Percentiles rank a stretch among this genome's conserved stretches.
These are phyloP conservation scores for Blastobotrys arbuscula DNA, from an alignment of 1,139 yeast species.

Conservation along the genomic window DNA sequence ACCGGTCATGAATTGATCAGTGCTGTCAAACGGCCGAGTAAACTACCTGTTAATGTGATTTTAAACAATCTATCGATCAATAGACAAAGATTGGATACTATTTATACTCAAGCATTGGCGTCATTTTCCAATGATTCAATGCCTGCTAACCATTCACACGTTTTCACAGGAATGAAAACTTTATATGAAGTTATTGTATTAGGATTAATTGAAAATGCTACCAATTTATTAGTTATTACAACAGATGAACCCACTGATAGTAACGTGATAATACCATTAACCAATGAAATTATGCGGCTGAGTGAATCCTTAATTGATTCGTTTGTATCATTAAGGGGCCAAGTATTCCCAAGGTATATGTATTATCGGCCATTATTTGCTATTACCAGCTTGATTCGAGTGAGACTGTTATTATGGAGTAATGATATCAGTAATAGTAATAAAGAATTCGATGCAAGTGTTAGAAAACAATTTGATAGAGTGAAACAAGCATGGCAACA, in stretches of 20 bases:
- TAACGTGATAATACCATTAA: not conserved
- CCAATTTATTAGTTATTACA: not conserved
- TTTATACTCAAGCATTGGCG: not conserved
- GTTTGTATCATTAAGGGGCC: slow-evolving; percentile 37
- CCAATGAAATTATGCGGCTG: slow-evolving; percentile 4
- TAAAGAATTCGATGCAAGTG: slow-evolving; percentile 1
- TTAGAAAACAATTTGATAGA: slow-evolving; percentile 14
- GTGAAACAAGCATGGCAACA: slow-evolving; percentile 18
- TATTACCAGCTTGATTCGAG: slow-evolving; percentile 33
- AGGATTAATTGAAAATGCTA: slow-evolving; percentile 4
- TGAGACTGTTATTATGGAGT: slow-evolving; percentile 19
- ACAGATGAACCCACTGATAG: not conserved
- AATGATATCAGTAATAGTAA: not conserved
- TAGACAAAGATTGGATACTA: not conserved
- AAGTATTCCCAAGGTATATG: slow-evolving; percentile 46
- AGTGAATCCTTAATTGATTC: slow-evolving; percentile 35
- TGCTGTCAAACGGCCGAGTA: not conserved
- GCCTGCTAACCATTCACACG: not conserved
- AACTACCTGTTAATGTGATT: not conserved
- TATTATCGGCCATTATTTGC: slow-evolving; percentile 55
- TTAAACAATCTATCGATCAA: not conserved
- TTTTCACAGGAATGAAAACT: not conserved
- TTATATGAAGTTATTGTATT: slow-evolving; percentile 2
- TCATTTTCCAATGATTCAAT: not conserved
- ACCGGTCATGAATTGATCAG: not conserved